phyloP scores from a whole-genome alignment of 2,329 filamentous ascomycete genomes.

The Ceratocystis diversiconidia region DNA sequence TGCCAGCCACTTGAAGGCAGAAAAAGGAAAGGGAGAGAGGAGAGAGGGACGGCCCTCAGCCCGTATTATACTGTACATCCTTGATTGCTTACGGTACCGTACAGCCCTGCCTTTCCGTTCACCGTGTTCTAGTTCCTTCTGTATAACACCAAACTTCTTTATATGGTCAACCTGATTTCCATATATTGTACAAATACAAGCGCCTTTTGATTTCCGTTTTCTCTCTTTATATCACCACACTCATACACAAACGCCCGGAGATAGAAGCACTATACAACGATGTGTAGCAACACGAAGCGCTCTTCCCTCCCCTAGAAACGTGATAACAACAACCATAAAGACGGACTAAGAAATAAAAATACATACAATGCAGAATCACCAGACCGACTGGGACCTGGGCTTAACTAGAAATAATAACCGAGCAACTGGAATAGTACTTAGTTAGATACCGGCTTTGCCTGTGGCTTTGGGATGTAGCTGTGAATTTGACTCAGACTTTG shows the following conservation, averaged over 20 bases:
- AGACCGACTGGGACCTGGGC: conserved; percentile 1
- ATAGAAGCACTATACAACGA: background rate
- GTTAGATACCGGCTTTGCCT: background rate
- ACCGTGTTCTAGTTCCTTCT: background rate
- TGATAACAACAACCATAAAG: background rate
- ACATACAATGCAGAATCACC: conserved; percentile 7
- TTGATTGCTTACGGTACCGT: background rate
- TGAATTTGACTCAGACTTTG: background rate
- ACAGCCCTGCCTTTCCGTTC: background rate
- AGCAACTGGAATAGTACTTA: background rate
- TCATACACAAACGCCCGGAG: background rate
- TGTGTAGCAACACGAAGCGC: background rate
- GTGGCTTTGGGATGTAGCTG: background rate
- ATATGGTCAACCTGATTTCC: conserved; percentile 9
- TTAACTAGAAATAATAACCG: background rate
- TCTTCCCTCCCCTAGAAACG: background rate
- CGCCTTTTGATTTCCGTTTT: conserved; percentile 2
- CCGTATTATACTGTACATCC: background rate
- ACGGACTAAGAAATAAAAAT: conserved; percentile 5
- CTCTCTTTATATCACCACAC: conserved; percentile 3
- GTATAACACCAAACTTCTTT: conserved; percentile 10
- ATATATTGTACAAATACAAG: conserved; percentile 26
- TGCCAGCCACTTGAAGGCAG: background rate
- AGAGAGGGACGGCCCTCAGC: background rate
- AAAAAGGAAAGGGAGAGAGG: too few relatives aligned